Conservation (phyloP, 208 protist species). For the Leishmania turanica region DNA sequence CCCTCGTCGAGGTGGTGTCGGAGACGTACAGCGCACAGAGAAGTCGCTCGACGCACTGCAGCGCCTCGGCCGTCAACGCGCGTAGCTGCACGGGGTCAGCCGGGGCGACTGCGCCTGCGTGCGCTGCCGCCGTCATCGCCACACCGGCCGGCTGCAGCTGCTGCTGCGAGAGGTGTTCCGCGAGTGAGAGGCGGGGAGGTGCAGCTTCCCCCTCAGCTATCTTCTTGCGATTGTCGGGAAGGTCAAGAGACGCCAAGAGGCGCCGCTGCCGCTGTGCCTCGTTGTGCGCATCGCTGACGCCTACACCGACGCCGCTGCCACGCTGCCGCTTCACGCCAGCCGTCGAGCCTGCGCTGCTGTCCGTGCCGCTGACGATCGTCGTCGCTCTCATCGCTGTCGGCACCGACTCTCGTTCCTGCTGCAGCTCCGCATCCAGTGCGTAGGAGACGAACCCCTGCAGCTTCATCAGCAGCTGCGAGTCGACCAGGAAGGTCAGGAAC, state of each 20-base stretch:
- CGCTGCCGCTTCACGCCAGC: constrained; percentile 8
- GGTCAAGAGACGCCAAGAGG: not conserved
- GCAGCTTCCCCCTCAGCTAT: not conserved
- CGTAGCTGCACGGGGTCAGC: constrained; percentile 11
- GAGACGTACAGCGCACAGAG: constrained; percentile 34
- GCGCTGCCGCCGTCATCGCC: not conserved
- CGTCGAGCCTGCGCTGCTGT: not conserved
- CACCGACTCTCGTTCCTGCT: not conserved
- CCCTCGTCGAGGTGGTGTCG: constrained; percentile 25
- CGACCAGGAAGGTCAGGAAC: constrained; percentile 58
- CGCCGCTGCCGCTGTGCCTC: constrained; percentile 10
- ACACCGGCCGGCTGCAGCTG: not conserved
- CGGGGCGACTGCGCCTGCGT: not conserved
- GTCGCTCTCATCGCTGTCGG: not conserved
- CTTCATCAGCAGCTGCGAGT: constrained; percentile 68
- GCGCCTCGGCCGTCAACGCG: constrained; percentile 13
- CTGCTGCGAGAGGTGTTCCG: constrained; percentile 1
- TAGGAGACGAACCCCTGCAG: constrained; percentile 65
- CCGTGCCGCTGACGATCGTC: not conserved
- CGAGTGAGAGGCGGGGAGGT: not conserved
- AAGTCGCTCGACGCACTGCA: constrained; percentile 37
- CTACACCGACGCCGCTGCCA: not conserved
- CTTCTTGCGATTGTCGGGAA: not conserved
- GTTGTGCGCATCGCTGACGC: not conserved
- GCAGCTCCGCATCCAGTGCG: constrained; percentile 15